Percentiles rank a stretch among this genome's conserved stretches.
Conservation (phyloP, 1,139 yeast genomes). For the Kodamaea plutei region DNA sequence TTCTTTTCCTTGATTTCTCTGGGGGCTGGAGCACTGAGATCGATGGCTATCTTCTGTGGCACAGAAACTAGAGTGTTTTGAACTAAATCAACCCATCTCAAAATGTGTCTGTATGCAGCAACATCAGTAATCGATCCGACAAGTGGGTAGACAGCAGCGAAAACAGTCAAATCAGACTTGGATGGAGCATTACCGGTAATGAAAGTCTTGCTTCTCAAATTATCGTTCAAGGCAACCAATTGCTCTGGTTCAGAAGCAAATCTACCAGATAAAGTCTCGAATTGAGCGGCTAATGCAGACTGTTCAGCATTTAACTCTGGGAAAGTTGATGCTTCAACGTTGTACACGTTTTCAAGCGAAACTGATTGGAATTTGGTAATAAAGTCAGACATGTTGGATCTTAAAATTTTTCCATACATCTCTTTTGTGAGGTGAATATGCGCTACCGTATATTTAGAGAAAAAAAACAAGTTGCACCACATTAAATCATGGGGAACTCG, state of each 20-base stretch:
- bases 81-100: conserved; percentile 87
- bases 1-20: conserved; percentile 49
- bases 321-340: conserved; percentile 26
- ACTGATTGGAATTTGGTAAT: conserved; percentile 37
- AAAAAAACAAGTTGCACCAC: too few relatives aligned
- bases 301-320: conserved; percentile 43
- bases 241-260: conserved; percentile 54
- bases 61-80: conserved; percentile 62
- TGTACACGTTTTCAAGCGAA: conserved; percentile 31
- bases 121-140: conserved; percentile 49
- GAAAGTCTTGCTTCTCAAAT: conserved; percentile 66
- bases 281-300: conserved; percentile 77
- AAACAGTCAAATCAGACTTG: conserved; percentile 63
- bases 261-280: conserved; percentile 66
- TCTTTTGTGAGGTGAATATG: background rate
- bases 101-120: conserved; percentile 66
- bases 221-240: conserved; percentile 59
- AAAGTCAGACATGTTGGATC: conserved; percentile 38
- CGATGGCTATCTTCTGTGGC: conserved; percentile 53
- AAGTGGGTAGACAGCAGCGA: conserved; percentile 59
- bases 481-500: too few relatives aligned
- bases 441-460: background rate
- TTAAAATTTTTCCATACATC: conserved; percentile 3
- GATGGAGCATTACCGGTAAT: conserved; percentile 64
- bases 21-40: conserved; percentile 62